Evolutionary conservation across 129 eudicot species (phyloP), one percentile per base, ranked within the genome.

Genomic region (Scalesia atractyloides): DNA sequence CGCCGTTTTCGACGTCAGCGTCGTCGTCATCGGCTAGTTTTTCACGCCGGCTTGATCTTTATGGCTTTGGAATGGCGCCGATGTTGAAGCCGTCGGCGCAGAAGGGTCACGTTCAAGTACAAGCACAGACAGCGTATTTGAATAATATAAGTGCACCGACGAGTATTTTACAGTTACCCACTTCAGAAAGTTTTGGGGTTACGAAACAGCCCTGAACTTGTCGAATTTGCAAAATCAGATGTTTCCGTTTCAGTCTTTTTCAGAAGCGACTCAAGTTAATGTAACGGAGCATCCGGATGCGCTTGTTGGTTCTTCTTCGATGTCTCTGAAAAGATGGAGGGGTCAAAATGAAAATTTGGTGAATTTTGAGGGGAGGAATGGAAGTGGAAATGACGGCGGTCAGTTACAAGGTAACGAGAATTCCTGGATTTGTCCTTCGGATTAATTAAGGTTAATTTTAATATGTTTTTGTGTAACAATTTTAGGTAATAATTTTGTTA

Each of bases 341-440:
- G 82, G 75, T 67, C 37, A 64, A 72, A 65, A 50, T 79, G 82
- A 75, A 73, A 79, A 56, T 76, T 41, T 77, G 73, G 12, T 61
- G 68, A 69, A 57, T 9, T 60, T 81, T 39, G 79, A 73, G 52
- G 81, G 76, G 48, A 48, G 44, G 3, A 76, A 47, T 59, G 64
- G 50, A 18, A 72, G 5, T 37, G 7, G 2, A 69, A 20, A 77
- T 50, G 80, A 68, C 39, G 73, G 71, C 47, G 69, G 70, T 81
- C 84, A 78, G 34, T 43, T 64, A 9, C 67, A 66, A 79, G 87
- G 87, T 74, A 82, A 73, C 6, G 84, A 79, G 50, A 87, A 79
- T 68, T 77, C 89, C n/a, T 82, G 93, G 89, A 82, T 72, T 68
- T 78, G 80, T 72, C 77, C 88, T 68, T 83, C 88, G 49, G 84